Percentiles rank a stretch among this genome's conserved stretches.
These are phyloP conservation scores for Plasmodium gonderi DNA, from an alignment of 169 alveolate species.

Conservation along the genomic window DNA sequence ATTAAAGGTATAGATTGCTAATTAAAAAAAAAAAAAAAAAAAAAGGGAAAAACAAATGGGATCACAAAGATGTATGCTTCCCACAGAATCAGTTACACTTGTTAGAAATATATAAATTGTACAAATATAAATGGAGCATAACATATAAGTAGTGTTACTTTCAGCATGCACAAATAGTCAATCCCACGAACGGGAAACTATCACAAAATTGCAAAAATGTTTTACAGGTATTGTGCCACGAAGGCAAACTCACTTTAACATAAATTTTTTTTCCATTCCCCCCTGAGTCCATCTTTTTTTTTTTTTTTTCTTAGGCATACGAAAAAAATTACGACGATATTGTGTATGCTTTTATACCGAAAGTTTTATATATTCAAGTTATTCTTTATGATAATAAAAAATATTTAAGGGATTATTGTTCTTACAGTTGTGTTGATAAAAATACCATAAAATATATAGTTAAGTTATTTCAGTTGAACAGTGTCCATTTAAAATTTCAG, in stretches of 20 bases:
- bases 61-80: neutral
- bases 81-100: neutral
- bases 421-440: slow-evolving; percentile 63
- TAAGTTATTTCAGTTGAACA: slow-evolving; percentile 42
- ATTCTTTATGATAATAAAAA: slow-evolving; percentile 38
- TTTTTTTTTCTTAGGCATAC: slow-evolving; percentile 50
- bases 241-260: neutral
- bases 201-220: too few relatives aligned
- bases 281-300: too few relatives aligned
- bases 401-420: slow-evolving; percentile 48
- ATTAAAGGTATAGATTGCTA: slow-evolving; percentile 29
- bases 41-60: neutral
- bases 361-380: slow-evolving; percentile 61
- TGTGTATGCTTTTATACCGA: slow-evolving; percentile 62
- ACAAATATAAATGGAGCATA: too few relatives aligned
- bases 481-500: slow-evolving; percentile 28
- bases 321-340: slow-evolving; percentile 58
- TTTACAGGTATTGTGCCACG: neutral
- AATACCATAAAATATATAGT: slow-evolving; percentile 38
- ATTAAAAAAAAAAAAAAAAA: neutral
- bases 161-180: too few relatives aligned
- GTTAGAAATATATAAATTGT: too few relatives aligned
- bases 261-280: neutral
- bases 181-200: too few relatives aligned
- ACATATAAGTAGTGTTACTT: too few relatives aligned